A percentile compares a stretch with the other conserved stretches of the same genome.
phyloP scores from a whole-genome alignment of 2,329 filamentous ascomycete genomes.

The Colletotrichum echinochloae region DNA sequence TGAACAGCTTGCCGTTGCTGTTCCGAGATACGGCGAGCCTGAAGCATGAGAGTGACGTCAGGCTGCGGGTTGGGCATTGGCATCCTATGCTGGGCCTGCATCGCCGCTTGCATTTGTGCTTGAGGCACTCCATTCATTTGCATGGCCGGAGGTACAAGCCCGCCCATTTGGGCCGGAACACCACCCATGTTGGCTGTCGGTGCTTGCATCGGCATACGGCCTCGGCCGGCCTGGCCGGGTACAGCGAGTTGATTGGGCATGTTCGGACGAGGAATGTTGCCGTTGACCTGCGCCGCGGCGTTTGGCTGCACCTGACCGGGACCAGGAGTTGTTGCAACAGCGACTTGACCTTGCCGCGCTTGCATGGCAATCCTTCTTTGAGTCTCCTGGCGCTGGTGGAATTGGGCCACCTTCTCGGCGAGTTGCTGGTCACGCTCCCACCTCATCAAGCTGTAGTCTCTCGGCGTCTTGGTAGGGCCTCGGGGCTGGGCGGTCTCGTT shows the following conservation, averaged over 20 bases:
- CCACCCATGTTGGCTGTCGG: conserved; percentile 63
- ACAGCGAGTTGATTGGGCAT: conserved; percentile 59
- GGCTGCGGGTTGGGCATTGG: conserved; percentile 61
- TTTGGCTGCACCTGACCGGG: conserved; percentile 46
- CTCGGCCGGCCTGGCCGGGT: conserved; percentile 58
- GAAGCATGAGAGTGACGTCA: conserved; percentile 69
- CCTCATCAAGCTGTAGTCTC: conserved; percentile 90
- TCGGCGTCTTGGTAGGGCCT: conserved; percentile 77
- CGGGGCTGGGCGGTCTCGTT: conserved; percentile 70
- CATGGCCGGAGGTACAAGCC: conserved; percentile 62
- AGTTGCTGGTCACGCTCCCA: conserved; percentile 84
- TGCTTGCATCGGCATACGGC: conserved; percentile 66
- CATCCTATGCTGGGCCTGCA: conserved; percentile 70
- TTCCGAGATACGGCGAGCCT: conserved; percentile 75
- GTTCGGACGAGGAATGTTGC: conserved; percentile 54
- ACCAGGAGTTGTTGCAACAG: conserved; percentile 56
- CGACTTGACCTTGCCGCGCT: conserved; percentile 57
- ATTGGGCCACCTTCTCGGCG: conserved; percentile 69
- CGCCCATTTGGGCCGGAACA: conserved; percentile 63
- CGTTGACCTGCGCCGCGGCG: conserved; percentile 42
- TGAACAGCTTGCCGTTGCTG: conserved; percentile 68
- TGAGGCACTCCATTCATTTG: conserved; percentile 75
- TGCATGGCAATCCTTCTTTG: conserved; percentile 62
- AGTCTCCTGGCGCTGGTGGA: conserved; percentile 69
- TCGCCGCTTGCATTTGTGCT: conserved; percentile 74